Conservation (phyloP, 805 yeast species). For the Metschnikowia bowlesiae region DNA sequence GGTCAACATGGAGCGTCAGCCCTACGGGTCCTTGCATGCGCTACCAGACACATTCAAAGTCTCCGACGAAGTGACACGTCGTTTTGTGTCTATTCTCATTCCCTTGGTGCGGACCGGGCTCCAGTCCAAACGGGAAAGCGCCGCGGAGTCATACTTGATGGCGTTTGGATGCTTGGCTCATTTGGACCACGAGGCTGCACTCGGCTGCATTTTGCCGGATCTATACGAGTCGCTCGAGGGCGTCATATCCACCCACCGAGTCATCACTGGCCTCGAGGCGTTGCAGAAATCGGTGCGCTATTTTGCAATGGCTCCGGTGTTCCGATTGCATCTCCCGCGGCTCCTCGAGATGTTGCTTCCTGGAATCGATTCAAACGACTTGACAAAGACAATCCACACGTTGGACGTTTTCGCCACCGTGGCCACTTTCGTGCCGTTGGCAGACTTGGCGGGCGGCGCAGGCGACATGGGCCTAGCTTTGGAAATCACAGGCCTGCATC, state of each 20-base stretch:
- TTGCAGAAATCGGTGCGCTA: constrained; percentile 62
- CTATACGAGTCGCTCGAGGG: constrained; percentile 72
- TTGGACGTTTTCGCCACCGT: constrained; percentile 65
- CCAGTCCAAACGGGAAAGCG: constrained; percentile 64
- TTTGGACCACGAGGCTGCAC: constrained; percentile 50
- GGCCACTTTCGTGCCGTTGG: constrained; percentile 68
- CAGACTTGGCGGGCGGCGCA: constrained; percentile 48
- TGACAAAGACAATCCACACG: constrained; percentile 64
- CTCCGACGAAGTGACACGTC: constrained; percentile 27
- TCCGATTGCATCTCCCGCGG: constrained; percentile 74
- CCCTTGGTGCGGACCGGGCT: constrained; percentile 63
- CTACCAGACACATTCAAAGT: constrained; percentile 32
- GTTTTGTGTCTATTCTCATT: constrained; percentile 49
- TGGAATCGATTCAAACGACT: constrained; percentile 87
- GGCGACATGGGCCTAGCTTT: constrained; percentile 34
- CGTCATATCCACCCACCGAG: constrained; percentile 74
- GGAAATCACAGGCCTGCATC: constrained; percentile 64
- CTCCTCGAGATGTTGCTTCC: constrained; percentile 65
- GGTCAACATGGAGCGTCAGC: constrained; percentile 43
- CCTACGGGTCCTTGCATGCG: constrained; percentile 21
- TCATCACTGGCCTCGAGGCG: constrained; percentile 65
- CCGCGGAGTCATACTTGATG: constrained; percentile 54
- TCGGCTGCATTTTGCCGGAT: constrained; percentile 58
- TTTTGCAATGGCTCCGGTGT: constrained; percentile 58
- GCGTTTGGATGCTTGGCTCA: constrained; percentile 62